Conservation (phyloP, 305 asterid species). For the Fraxinus paxiana region DNA sequence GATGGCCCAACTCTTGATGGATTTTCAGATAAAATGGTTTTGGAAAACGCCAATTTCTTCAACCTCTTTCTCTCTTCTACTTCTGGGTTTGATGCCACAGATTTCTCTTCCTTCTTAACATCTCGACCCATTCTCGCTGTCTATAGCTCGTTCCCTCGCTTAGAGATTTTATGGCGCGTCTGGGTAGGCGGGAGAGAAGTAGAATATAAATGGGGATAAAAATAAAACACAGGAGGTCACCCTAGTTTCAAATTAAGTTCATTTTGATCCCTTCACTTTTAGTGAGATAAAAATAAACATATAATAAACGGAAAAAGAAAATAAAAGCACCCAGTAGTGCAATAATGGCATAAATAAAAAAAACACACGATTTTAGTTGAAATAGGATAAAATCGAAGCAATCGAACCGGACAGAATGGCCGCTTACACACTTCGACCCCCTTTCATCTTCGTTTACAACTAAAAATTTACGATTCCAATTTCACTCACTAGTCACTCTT, state of each 20-base stretch:
- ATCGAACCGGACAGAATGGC: not conserved
- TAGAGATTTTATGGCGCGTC: not conserved
- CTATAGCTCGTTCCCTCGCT: not conserved
- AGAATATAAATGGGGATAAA: not conserved
- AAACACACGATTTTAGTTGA: not conserved
- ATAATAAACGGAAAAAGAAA: not conserved
- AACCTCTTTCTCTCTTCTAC: slow-evolving; percentile 57
- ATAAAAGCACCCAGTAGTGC: not conserved
- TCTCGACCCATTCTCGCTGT: slow-evolving; percentile 47
- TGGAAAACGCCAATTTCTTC: slow-evolving; percentile 48
- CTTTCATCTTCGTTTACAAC: not conserved
- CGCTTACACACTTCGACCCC: not conserved
- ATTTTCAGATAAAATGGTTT: slow-evolving; percentile 42
- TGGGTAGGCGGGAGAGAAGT: not conserved
- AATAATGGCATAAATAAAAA: not conserved
- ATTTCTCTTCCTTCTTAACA: slow-evolving; percentile 39
- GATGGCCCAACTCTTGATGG: slow-evolving; percentile 35
- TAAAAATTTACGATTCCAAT: not conserved
- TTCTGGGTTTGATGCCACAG: slow-evolving; percentile 40
- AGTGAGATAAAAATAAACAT: not conserved
- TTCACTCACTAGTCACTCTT: not conserved
- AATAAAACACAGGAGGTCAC: not conserved
- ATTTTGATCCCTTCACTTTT: not conserved
- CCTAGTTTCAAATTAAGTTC: not conserved
- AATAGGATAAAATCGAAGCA: not conserved